phyloP scores from a whole-genome alignment of 2,329 filamentous ascomycete species.

The Fusarium staphyleae region DNA sequence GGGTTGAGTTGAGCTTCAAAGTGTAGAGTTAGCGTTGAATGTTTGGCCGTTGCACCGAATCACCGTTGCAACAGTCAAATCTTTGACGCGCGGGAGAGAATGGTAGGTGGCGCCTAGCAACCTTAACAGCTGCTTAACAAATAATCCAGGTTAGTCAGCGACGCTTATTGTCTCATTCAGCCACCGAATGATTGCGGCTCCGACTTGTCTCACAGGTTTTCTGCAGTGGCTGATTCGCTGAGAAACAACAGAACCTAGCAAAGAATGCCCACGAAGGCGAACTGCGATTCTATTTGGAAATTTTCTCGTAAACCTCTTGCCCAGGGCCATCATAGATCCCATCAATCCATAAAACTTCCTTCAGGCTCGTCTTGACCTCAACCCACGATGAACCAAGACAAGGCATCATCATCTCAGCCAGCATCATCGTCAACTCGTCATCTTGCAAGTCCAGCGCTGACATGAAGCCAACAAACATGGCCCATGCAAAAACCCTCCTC shows the following conservation, averaged over 20 bases:
- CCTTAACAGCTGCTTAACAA: not conserved
- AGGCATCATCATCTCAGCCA: not conserved
- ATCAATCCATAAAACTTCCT: constrained; percentile 1
- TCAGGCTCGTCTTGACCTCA: not conserved
- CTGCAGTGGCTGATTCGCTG: no score
- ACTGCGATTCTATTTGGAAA: not conserved
- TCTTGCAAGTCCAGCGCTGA: not conserved
- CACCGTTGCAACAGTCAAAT: not conserved
- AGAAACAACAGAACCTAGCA: not conserved
- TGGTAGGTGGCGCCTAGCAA: not conserved
- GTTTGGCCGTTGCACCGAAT: not conserved
- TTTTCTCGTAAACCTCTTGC: not conserved
- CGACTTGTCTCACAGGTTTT: not conserved
- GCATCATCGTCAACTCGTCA: not conserved
- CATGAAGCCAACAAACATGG: not conserved
- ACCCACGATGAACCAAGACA: not conserved
- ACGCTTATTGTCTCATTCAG: not conserved
- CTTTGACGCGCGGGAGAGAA: not conserved
- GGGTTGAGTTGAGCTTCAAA: not conserved
- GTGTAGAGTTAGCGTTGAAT: not conserved
- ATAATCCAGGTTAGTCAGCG: not conserved
- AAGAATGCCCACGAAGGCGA: not conserved
- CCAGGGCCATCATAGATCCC: not conserved
- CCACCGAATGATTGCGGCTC: no score
- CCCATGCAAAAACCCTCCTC: not conserved